Evolutionary conservation across 2,329 filamentous ascomycete species (phyloP), one percentile per base, ranked within the genome.

Genomic region (Diaporthe sp.): DNA sequence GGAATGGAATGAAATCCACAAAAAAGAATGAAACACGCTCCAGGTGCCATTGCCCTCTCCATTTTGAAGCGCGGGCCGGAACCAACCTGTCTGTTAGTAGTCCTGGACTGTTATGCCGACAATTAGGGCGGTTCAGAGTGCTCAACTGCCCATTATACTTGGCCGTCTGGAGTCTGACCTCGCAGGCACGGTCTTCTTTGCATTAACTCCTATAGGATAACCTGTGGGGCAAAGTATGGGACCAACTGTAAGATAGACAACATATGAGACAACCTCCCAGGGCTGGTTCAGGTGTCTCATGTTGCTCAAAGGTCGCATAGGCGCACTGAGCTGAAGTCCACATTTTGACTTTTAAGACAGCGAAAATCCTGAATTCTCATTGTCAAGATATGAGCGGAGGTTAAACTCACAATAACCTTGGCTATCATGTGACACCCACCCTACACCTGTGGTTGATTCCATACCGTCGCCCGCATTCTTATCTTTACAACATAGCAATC

Each of bases 1-100:
- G 79, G 78, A 81, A 84, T 81, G 84, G 83, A 85, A 84, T 83
- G 85, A 87, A 77, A 84, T 84, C 81, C 84, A 85, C 76, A 77
- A 77, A 77, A 77, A 80, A 58, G 68, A 71, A 69, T 15, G 56
- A 66, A 47, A 72, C 35, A 42, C 63, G 47, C 32, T 39, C 19
- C 32, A 12, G 22, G 63, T 15, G 44, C 30, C 63, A 27, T 39
- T 53, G 32, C 32, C n/a, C 63, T 37, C n/a, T 19, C 39, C 30
- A 53, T 10, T 7, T 39, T 6, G 13, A 51, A 19, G 19, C 17
- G 13, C 15, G 42, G n/a, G 8, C 8, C 8, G 8, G 37, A 17
- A 17, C 51, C n/a, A 22, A 9, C 22, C 39, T 17, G 22, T 9
- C 17, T 10, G 15, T 53, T 9, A 17, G 22, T 39, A 19, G 15